These are phyloP conservation scores for Tieghemostelium lacteum DNA, from an alignment of 78 protist genomes.

Conservation along the genomic window DNA sequence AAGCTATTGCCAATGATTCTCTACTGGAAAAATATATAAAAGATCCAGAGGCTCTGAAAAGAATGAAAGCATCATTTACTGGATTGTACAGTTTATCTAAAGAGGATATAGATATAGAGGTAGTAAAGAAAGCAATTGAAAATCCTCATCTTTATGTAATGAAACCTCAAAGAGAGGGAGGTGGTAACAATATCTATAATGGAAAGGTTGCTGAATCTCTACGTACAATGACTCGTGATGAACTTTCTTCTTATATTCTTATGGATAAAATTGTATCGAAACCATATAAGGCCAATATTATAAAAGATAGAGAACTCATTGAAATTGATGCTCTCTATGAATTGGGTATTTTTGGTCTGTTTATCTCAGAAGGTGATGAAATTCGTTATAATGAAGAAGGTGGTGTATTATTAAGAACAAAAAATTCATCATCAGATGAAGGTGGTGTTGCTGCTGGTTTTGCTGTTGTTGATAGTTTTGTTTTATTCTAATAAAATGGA, in stretches of 20 bases:
- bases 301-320: constrained; percentile 21
- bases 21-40: constrained; percentile 62
- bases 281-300: constrained; percentile 8
- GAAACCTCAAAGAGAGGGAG: constrained; percentile 98
- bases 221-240: constrained; percentile 10
- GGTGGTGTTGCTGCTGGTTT: constrained; percentile 96
- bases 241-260: constrained; percentile 79
- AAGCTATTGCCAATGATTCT: constrained; percentile 77
- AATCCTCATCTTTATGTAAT: constrained; percentile 86
- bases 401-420: constrained; percentile 92
- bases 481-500: constrained; percentile 3
- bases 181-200: constrained; percentile 90
- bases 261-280: constrained; percentile 92
- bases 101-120: constrained; percentile 14
- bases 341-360: constrained; percentile 85
- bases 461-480: constrained; percentile 85
- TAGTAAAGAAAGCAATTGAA: constrained; percentile 50
- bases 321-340: constrained; percentile 74
- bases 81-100: constrained; percentile 80
- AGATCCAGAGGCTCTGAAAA: constrained; percentile 32
- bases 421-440: constrained; percentile 85
- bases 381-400: constrained; percentile 47
- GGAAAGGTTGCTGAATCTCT: constrained; percentile 23
- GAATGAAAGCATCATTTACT: constrained; percentile 75
- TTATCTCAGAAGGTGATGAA: constrained; percentile 15